Conservation (phyloP, 208 protist species). For the Borovskyia barvae region DNA sequence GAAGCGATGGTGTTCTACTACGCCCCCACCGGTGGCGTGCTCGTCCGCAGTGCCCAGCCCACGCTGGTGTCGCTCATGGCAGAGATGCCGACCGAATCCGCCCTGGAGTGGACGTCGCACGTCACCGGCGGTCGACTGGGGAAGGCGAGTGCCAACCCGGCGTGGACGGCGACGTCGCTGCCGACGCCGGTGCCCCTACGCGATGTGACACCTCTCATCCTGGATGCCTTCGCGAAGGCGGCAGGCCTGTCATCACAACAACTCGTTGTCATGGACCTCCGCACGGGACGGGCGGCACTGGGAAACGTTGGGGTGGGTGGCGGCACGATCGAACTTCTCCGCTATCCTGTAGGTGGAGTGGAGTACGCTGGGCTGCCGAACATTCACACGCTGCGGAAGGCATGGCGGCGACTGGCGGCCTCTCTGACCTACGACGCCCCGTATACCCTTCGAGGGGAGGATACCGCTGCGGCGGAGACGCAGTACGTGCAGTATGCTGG, state of each 20-base stretch:
- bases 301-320: slow-evolving; percentile 39
- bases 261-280: slow-evolving; percentile 42
- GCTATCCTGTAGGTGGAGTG: slow-evolving; percentile 24
- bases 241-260: slow-evolving; percentile 15
- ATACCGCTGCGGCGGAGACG: slow-evolving; percentile 1
- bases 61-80: slow-evolving; percentile 21
- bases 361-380: slow-evolving; percentile 42
- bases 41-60: slow-evolving; percentile 78
- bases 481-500: slow-evolving; percentile 8
- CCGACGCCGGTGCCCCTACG: background rate
- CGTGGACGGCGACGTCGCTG: background rate
- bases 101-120: slow-evolving; percentile 11
- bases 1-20: slow-evolving; percentile 76
- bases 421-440: slow-evolving; percentile 27
- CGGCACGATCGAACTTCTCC: slow-evolving; percentile 28
- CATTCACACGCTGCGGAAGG: slow-evolving; percentile 38
- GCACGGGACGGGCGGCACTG: slow-evolving; percentile 24
- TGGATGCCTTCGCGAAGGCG: slow-evolving; percentile 21
- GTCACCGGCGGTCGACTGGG: slow-evolving; percentile 9
- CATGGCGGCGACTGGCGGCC: slow-evolving; percentile 25
- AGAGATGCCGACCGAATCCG: slow-evolving; percentile 4
- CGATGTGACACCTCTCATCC: slow-evolving; percentile 6
- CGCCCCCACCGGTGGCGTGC: slow-evolving; percentile 28
- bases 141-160: background rate
- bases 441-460: slow-evolving; percentile 7